Evolutionary conservation across 192 early-diverging fungal species (phyloP).

Genomic region (Funneliformis geosporum): DNA sequence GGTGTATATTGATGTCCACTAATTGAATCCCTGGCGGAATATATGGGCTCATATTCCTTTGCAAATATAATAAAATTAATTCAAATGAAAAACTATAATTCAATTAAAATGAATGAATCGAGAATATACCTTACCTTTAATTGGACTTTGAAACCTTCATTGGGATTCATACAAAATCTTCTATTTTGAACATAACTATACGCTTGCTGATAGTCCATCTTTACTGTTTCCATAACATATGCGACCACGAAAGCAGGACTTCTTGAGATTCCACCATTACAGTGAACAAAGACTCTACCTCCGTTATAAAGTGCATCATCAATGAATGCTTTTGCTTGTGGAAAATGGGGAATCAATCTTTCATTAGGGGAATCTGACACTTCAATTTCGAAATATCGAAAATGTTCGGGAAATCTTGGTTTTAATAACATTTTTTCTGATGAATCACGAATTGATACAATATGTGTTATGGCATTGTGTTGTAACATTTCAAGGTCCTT

Average conservation of each 20-base stretch:
- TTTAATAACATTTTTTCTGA: constrained; percentile 67
- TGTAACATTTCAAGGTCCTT: constrained; percentile 60
- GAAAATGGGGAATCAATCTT: constrained; percentile 83
- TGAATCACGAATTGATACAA: constrained; percentile 74
- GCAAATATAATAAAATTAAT: constrained; percentile 11
- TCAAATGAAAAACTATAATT: not conserved
- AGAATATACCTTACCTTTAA: constrained; percentile 57
- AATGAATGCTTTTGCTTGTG: constrained; percentile 61
- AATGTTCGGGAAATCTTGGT: constrained; percentile 50
- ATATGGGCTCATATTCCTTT: constrained; percentile 84
- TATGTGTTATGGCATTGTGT: constrained; percentile 66
- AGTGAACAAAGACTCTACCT: constrained; percentile 66
- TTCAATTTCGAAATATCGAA: constrained; percentile 67
- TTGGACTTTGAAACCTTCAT: constrained; percentile 79
- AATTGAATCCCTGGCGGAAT: constrained; percentile 56
- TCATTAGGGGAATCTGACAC: constrained; percentile 81
- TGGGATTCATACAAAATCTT: constrained; percentile 85
- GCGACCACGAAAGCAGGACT: constrained; percentile 86
- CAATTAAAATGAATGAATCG: not conserved
- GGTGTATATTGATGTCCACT: constrained; percentile 43
- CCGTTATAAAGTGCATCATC: constrained; percentile 43
- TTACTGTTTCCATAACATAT: constrained; percentile 81
- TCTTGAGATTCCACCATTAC: constrained; percentile 82
- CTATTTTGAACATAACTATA: constrained; percentile 84
- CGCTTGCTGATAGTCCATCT: constrained; percentile 66